Base-by-base conservation (phyloP, 2,329 filamentous ascomycete genomes). In the Hyphodiscus sp. region DNA sequence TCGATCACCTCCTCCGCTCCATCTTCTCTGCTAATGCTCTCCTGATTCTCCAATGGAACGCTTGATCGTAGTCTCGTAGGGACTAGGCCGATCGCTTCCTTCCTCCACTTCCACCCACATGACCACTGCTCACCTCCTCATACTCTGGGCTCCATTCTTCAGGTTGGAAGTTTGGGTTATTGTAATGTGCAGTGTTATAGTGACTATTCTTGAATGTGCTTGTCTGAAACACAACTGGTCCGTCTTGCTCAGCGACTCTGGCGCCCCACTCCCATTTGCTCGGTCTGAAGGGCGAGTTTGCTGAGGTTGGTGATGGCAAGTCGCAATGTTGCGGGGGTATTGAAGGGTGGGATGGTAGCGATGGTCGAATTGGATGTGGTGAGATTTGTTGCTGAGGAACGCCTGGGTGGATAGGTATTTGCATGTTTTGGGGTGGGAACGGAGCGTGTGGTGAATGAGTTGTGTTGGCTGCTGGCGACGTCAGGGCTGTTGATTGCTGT, bases 121-220 rank as follows among this genome's bases (percentile, higher is more conserved):
- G 33, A n/a, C 30, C 30, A 18, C 33, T 29, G 13, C 18, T 18
- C 15, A 45, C 23, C 2, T 68, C 67, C 11, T 69, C 67, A 2
- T 57, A 61, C 10, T 69, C 67, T 13, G 67, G 68, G 15, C 54
- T 63, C 68, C 68, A 80, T 65, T 78, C 75, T 58, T 81, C 77
- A 0, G 79, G 78, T 55, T 80, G 78, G 58, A 82, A 81, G 58
- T 80, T 75, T 42, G 81, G 80, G 58, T 86, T 87, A 55, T 82
- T 81, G 60, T 81, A 86, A 64, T 87, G 83, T 0, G 83, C 82
- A 46, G 77, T 77, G 61, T 86, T 86, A 69, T 81, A 85, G 51
- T 85, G 80, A 50, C 78, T 83, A 59, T 86, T 85, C 63, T 82
- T 83, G 63, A 86, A 86, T 1, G 79, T 81, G 49, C 73, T 77